These are phyloP conservation scores for Tephrocybe sp. DNA, from an alignment of 768 basidiomycete genomes.

Conservation along the genomic window DNA sequence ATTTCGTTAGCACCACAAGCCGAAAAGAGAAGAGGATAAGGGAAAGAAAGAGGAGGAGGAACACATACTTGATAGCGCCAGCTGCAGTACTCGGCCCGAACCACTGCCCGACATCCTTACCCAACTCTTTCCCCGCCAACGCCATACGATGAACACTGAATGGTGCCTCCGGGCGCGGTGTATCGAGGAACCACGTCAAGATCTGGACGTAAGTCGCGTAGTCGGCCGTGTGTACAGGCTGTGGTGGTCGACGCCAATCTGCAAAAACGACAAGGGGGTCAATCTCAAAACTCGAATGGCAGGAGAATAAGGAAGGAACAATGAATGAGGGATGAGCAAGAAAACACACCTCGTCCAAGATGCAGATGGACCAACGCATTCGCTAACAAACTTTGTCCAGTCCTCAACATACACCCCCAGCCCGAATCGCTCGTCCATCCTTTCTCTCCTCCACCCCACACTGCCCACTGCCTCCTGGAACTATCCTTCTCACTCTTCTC, in stretches of 20 bases:
- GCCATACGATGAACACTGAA: constrained; percentile 98
- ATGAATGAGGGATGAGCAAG: background rate
- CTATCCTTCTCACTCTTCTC: no score
- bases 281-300: background rate
- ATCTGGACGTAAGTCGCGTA: constrained; percentile 91
- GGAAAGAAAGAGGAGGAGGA: background rate
- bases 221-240: constrained; percentile 55
- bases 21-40: no score
- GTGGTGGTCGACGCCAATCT: constrained; percentile 86
- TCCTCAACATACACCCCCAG: constrained; percentile 92
- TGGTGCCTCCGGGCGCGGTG: constrained; percentile 78
- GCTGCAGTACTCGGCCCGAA: constrained; percentile 98
- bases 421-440: constrained; percentile 85
- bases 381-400: constrained; percentile 81
- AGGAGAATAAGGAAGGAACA: background rate
- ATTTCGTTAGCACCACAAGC: no score
- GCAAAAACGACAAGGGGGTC: no score
- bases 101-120: constrained; percentile 96
- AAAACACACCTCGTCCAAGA: constrained; percentile 43
- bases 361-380: constrained; percentile 77
- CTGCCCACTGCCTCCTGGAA: constrained; percentile 55
- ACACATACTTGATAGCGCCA: constrained; percentile 85
- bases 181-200: constrained; percentile 93
- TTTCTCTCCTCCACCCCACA: constrained; percentile 66
- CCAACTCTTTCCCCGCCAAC: constrained; percentile 89